Base-by-base conservation (phyloP, 495 filamentous ascomycete species). In the Xylaria acuta region DNA sequence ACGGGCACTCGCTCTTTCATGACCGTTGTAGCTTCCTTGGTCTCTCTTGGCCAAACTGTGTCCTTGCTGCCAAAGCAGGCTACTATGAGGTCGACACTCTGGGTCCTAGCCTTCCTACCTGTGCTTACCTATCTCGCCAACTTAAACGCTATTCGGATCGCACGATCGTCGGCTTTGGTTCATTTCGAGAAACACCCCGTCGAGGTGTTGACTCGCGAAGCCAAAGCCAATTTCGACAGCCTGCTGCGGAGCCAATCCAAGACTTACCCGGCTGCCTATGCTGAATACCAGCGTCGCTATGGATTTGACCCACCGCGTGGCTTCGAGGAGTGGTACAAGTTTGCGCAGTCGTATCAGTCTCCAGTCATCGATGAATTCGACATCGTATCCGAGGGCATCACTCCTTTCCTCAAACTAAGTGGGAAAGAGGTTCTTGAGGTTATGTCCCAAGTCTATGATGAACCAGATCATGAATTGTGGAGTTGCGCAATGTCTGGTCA, bases 361-460 rank as follows among this genome's bases (percentile, higher is more conserved):
- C 82, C 88, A 2, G 80, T 93, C 14, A 89, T 93, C 74, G 92
- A 94, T 73, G 92, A 94, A 63, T 94, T 91, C 72, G 90, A 93
- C 79, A 75, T 69, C 2, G 81, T 84, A 34, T 71, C 70, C 53
- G 43, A 76, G 16, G 67, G 73, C n/a, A 70, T 83, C 27, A 36
- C 49, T 3, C 80, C 77, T 2, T 80, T 82, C 34, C 75, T 72
- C 63, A 71, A 53, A 5, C 32, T 80, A 1, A 79, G 70, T 40
- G 81, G 79, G 1, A 41, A 53, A 22, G 75, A 82, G 25, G 34
- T 82, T 14, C 7, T 65, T 5, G 16, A 70, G 2, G 59, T 70
- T 0, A 78, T 77, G 66, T 59, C 59, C 14, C 27, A 20, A 1
- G 72, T 69, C 7, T 60, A 70, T 9, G 27, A 69, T 6, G 41